Percentiles rank a stretch among this genome's conserved stretches.
Conservation (phyloP, 495 filamentous ascomycete genomes). For the Aeminium ludgeri region DNA sequence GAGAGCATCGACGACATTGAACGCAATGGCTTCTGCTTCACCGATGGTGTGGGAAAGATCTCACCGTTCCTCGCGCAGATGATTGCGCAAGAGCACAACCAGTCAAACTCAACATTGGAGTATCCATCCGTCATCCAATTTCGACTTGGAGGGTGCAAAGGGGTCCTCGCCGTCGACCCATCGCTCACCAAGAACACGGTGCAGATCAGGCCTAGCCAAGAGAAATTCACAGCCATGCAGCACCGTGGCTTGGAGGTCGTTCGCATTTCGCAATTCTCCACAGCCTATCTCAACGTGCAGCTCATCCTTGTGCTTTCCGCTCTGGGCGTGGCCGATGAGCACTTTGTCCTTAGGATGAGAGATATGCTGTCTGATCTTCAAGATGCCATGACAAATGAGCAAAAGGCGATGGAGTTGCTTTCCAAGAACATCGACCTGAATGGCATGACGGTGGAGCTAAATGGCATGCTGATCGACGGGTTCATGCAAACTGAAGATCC, state of each 20-base stretch:
- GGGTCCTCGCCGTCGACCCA: slow-evolving; percentile 53
- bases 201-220: slow-evolving; percentile 63
- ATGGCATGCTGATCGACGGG: slow-evolving; percentile 57
- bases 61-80: slow-evolving; percentile 58
- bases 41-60: slow-evolving; percentile 89
- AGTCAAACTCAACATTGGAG: slow-evolving; percentile 29
- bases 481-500: slow-evolving; percentile 67
- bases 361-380: slow-evolving; percentile 48
- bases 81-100: slow-evolving; percentile 44
- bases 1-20: slow-evolving; percentile 45
- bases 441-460: slow-evolving; percentile 54
- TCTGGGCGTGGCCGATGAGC: slow-evolving; percentile 49
- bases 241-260: slow-evolving; percentile 70
- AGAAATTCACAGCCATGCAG: slow-evolving; percentile 56
- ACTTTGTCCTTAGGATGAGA: slow-evolving; percentile 51
- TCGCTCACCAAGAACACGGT: slow-evolving; percentile 28
- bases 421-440: slow-evolving; percentile 71
- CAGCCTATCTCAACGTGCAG: slow-evolving; percentile 73
- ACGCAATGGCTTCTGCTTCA: slow-evolving; percentile 52
- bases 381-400: slow-evolving; percentile 45
- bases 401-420: slow-evolving; percentile 46
- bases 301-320: slow-evolving; percentile 68
- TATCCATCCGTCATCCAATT: slow-evolving; percentile 80
- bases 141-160: slow-evolving; percentile 80
- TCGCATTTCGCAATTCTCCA: slow-evolving; percentile 53